Conservation (phyloP, 2,329 filamentous ascomycete genomes). For the Cladosporium oxysporum region DNA sequence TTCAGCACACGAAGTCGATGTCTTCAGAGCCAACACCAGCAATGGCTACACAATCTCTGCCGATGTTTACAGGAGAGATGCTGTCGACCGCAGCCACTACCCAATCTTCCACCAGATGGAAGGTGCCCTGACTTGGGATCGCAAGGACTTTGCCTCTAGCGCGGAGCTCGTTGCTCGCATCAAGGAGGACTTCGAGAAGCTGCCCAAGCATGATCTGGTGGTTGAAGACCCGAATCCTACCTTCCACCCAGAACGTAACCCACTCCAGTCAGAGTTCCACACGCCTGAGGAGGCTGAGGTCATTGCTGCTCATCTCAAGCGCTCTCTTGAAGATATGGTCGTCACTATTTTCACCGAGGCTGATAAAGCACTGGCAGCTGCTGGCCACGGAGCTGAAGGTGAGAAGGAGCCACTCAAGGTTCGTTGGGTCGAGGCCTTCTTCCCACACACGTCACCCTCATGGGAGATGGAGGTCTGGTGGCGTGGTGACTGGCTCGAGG, state of each 20-base stretch:
- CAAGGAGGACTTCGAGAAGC: constrained; percentile 65
- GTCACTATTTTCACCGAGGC: constrained; percentile 84
- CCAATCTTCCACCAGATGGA: constrained; percentile 99
- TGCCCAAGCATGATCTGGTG: constrained; percentile 72
- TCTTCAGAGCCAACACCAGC: constrained; percentile 71
- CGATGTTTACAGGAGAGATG: constrained; percentile 93
- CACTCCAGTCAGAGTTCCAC: constrained; percentile 73
- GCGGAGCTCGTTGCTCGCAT: constrained; percentile 65
- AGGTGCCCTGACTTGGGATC: constrained; percentile 86
- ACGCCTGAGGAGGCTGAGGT: constrained; percentile 76
- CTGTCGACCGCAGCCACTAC: constrained; percentile 92
- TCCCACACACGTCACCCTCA: constrained; percentile 92
- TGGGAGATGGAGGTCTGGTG: constrained; percentile 98
- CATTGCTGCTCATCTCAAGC: constrained; percentile 81
- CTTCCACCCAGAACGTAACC: constrained; percentile 76
- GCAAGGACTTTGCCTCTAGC: constrained; percentile 55
- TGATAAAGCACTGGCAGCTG: constrained; percentile 60
- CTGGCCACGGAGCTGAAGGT: constrained; percentile 36
- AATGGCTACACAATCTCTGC: constrained; percentile 87
- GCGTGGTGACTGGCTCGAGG: constrained; percentile 92
- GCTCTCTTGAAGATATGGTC: constrained; percentile 85
- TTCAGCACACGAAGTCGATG: constrained; percentile 84
- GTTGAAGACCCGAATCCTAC: constrained; percentile 84
- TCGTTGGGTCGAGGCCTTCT: constrained; percentile 95
- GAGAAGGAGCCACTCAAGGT: constrained; percentile 73